Base-by-base conservation (phyloP, 2,329 filamentous ascomycete species). In the Dryadomyces quercivorus region DNA sequence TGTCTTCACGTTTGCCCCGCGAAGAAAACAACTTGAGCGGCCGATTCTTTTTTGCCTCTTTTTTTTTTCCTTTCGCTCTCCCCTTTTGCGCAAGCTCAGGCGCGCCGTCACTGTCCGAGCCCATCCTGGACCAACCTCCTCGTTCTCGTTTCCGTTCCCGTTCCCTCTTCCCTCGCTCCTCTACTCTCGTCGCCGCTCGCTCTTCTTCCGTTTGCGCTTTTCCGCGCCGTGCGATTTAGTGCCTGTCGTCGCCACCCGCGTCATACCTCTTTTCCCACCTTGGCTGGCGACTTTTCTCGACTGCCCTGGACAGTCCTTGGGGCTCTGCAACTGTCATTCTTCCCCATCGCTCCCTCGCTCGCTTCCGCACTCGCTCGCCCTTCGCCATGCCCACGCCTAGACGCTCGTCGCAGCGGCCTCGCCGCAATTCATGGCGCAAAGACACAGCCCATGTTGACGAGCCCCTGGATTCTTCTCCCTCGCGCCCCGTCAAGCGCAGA, bases 401-500 rank as follows among this genome's bases (percentile, higher is more conserved):
- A 50, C 64, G 67, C 60, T 62, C 66, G 45, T 59, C 61, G 2
- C 63, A 66, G 59, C 64, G 67, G 55, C 57, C 61, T 36, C 64
- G 64, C 53, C 62, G 64, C 56, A 65, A 66, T 36, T 60, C 64
- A 56, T 52, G 49, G 50, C 64, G 64, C 59, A 66, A 63, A 55
- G 66, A 69, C 34, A 56, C n/a, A n/a, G n/a, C 61, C 16, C 56
- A 53, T 34, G 43, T 56, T 47, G 63, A 64, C 21, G 61, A 60
- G 43, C 61, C 59, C 51, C 73, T 77, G 46, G 72, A 75, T 49
- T 79, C 80, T 26, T 84, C 81, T 4, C 80, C 81, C 15, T 77
- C 74, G 56, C 75, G 80, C 53, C 80, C 81, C n/a, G 70, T 75
- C 12, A 84, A 84, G 70, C 79, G 81, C 63, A 77, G 81, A 69